phyloP scores from a whole-genome alignment of 164 flowering plant species.

The Liriodendron chinense region DNA sequence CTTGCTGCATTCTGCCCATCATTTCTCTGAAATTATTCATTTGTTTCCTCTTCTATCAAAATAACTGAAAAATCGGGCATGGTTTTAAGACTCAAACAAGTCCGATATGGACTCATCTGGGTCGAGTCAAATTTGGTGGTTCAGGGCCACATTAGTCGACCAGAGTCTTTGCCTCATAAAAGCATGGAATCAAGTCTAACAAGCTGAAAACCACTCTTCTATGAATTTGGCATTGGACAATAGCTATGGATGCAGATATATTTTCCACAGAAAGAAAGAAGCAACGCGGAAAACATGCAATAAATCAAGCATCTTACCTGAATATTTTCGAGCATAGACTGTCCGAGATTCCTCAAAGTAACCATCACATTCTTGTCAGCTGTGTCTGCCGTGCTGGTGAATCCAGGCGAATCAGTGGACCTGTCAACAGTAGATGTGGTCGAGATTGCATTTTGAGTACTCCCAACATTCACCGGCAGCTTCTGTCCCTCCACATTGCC shows the following conservation, averaged over 20 bases:
- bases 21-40: no score
- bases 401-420: slow-evolving; percentile 8
- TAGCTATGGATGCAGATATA: neutral
- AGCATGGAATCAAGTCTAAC: no score
- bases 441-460: slow-evolving; percentile 18
- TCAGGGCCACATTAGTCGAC: no score
- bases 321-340: slow-evolving; percentile 92
- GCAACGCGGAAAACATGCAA: neutral
- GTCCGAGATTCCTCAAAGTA: slow-evolving; percentile 77
- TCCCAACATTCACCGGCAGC: slow-evolving; percentile 1
- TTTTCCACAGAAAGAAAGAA: neutral
- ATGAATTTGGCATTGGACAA: no score
- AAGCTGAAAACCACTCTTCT: no score
- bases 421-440: slow-evolving; percentile 15
- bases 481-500: slow-evolving; percentile 12
- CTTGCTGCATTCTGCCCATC: no score
- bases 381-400: slow-evolving; percentile 33
- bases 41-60: no score
- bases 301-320: slow-evolving; percentile 49
- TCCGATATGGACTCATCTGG: no score
- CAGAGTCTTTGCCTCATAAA: no score
- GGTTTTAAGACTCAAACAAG: no score
- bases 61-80: no score
- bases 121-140: no score
- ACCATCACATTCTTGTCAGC: slow-evolving; percentile 64